Conservation (phyloP, 169 alveolate species). For the Sarcocystis neurona region DNA sequence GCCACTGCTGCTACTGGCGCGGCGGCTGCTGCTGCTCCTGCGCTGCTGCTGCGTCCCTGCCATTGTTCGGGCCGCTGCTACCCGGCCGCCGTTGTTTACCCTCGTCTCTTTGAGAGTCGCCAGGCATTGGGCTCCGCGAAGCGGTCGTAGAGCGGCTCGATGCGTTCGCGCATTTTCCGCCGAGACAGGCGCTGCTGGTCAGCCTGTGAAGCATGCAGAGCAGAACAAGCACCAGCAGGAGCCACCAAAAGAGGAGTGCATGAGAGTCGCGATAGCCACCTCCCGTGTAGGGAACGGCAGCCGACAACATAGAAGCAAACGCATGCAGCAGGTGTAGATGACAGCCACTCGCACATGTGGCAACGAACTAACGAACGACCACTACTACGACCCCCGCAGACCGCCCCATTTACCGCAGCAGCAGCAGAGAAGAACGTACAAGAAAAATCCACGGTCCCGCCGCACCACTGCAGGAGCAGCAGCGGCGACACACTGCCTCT, state of each 20-base stretch:
- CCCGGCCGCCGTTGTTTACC: background rate
- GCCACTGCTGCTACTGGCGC: background rate
- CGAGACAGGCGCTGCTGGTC: conserved; percentile 88
- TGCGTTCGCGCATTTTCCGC: conserved; percentile 91
- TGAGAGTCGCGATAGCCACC: no score
- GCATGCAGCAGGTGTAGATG: no score
- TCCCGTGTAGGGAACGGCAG: no score
- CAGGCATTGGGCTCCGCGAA: conserved; percentile 98
- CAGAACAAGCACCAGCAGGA: background rate
- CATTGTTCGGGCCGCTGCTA: background rate
- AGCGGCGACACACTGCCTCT: no score
- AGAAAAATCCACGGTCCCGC: no score
- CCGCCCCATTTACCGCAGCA: no score
- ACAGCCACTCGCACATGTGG: no score
- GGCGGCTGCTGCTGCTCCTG: background rate
- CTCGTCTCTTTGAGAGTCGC: conserved; percentile 86
- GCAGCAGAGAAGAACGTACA: no score
- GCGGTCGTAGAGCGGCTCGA: conserved; percentile 93
- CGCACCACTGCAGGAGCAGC: no score
- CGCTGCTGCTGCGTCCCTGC: background rate
- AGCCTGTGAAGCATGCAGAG: conserved; percentile 68
- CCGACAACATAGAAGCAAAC: no score
- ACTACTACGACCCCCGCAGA: no score
- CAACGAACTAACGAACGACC: no score
- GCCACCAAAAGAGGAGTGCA: background rate